Conservation (phyloP, 2,329 filamentous ascomycete genomes). For the Fusarium verticillioides region DNA sequence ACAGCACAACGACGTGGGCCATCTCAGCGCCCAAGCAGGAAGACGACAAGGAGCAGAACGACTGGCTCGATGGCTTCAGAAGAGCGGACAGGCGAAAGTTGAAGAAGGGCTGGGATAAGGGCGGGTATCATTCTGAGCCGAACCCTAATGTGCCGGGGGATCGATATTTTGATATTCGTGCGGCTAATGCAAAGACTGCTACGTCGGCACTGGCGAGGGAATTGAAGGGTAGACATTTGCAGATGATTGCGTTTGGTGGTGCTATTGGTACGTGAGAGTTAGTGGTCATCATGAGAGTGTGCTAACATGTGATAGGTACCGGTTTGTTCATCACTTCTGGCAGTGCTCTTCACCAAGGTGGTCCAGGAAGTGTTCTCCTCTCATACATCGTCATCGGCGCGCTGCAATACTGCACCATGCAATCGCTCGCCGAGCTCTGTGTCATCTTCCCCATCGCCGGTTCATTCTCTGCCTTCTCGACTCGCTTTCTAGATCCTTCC, state of each 20-base stretch:
- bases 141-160: conserved; percentile 42
- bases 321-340: conserved; percentile 90
- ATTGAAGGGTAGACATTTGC: conserved; percentile 85
- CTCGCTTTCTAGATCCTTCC: conserved; percentile 91
- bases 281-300: background rate
- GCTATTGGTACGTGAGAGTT: conserved; percentile 72
- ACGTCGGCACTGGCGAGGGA: conserved; percentile 79
- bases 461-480: conserved; percentile 92
- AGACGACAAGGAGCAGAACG: conserved; percentile 11
- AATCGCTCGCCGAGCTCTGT: conserved; percentile 90
- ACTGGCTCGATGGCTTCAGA: conserved; percentile 41
- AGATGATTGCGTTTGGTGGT: conserved; percentile 98
- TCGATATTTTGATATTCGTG: conserved; percentile 65
- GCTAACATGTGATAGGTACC: conserved; percentile 63
- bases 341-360: conserved; percentile 74
- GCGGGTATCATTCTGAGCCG: conserved; percentile 27
- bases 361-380: conserved; percentile 80
- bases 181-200: conserved; percentile 78
- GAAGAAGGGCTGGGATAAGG: conserved; percentile 39
- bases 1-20: conserved; percentile 17
- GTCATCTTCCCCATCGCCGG: conserved; percentile 91
- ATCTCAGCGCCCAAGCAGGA: conserved; percentile 22
- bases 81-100: conserved; percentile 33
- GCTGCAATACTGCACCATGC: conserved; percentile 93
- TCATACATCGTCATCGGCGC: conserved; percentile 80